A percentile compares a stretch with the other conserved stretches of the same genome.
phyloP scores from a whole-genome alignment of 306 rosid genomes.

The Bauhinia variegata region DNA sequence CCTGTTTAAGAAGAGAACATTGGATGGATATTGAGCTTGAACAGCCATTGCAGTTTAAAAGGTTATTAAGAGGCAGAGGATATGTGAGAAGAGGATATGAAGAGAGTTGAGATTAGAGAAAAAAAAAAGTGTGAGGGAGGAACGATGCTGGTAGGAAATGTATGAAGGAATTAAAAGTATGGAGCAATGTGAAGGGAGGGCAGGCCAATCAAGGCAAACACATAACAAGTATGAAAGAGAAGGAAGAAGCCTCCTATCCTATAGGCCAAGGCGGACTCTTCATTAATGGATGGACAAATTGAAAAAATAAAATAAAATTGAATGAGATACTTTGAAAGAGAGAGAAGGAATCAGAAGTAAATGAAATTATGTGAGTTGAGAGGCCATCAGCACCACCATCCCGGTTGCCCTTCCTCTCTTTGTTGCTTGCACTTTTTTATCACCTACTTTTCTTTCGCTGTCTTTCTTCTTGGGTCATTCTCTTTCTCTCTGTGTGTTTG shows the following conservation, averaged over 20 bases:
- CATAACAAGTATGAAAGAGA: slow-evolving; percentile 59
- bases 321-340: slow-evolving; percentile 27
- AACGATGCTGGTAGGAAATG: too few species aligned
- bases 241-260: slow-evolving; percentile 52
- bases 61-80: slow-evolving; percentile 56
- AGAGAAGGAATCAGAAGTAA: slow-evolving; percentile 38
- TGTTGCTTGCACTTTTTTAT: slow-evolving; percentile 39
- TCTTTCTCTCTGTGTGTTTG: slow-evolving; percentile 15
- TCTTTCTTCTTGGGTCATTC: slow-evolving; percentile 23
- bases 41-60: slow-evolving; percentile 97
- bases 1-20: slow-evolving; percentile 77
- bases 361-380: slow-evolving; percentile 37
- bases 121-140: too few species aligned
- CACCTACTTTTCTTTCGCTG: slow-evolving; percentile 43
- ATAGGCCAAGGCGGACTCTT: slow-evolving; percentile 59
- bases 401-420: slow-evolving; percentile 32
- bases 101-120: slow-evolving; percentile 2
- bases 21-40: slow-evolving; percentile 98
- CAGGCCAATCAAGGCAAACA: slow-evolving; percentile 48
- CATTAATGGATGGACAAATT: slow-evolving; percentile 45
- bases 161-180: too few species aligned
- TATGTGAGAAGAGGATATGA: slow-evolving; percentile 23
- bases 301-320: slow-evolving; percentile 13
- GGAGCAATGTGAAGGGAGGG: slow-evolving; percentile 47
- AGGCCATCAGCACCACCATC: slow-evolving; percentile 42